Percentiles rank a stretch among this genome's conserved stretches.
phyloP scores from a whole-genome alignment of 2,329 filamentous ascomycete genomes.

The Fusarium luffae region DNA sequence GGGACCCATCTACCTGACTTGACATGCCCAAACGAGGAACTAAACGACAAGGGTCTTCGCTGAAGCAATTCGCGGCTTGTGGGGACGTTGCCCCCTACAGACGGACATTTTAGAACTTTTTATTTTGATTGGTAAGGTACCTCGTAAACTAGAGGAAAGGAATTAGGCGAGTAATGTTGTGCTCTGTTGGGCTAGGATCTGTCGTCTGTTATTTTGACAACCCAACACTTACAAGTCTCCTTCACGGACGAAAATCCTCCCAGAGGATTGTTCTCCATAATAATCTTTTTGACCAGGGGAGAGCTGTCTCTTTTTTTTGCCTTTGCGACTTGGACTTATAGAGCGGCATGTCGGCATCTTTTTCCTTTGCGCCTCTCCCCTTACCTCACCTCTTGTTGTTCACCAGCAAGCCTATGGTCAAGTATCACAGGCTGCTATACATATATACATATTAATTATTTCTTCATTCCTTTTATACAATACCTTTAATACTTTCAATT shows the following conservation, averaged over 20 bases:
- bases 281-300: constrained; percentile 14
- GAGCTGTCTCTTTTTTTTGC: not conserved
- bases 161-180: not conserved
- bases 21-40: not conserved
- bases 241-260: not conserved
- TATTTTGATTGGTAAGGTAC: constrained; percentile 29
- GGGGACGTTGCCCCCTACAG: constrained; percentile 3
- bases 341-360: constrained; percentile 30
- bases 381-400: constrained; percentile 19
- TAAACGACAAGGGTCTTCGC: not conserved
- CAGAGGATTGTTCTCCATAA: constrained; percentile 12
- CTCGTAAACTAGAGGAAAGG: not conserved
- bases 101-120: constrained; percentile 16
- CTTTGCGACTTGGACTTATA: constrained; percentile 28
- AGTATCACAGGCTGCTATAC: constrained; percentile 7
- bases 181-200: no score
- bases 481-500: not conserved
- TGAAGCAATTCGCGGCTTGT: constrained; percentile 24
- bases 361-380: constrained; percentile 15
- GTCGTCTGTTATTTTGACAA: not conserved
- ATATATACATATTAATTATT: constrained; percentile 11
- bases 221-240: not conserved
- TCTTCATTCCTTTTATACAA: not conserved
- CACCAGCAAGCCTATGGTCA: constrained; percentile 6
- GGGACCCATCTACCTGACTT: constrained; percentile 17